Percentiles rank a stretch among this genome's conserved stretches.
phyloP scores from a whole-genome alignment of 2,329 filamentous ascomycete species.

The Teratosphaeria zuluensis region DNA sequence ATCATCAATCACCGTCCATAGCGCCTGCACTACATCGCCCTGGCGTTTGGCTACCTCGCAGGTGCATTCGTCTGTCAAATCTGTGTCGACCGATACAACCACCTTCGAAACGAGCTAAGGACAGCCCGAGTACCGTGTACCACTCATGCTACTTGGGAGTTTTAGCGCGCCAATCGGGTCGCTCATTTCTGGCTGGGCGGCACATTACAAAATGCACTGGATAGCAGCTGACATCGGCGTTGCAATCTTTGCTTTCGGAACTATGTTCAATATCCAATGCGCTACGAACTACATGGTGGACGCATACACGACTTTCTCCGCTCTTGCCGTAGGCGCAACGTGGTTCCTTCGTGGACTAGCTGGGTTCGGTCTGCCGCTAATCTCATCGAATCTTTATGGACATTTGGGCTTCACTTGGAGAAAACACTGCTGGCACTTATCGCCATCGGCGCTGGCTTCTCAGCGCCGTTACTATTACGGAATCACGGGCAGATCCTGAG shows the following conservation, averaged over 20 bases:
- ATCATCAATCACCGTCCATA: conserved; percentile 44
- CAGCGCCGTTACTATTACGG: conserved; percentile 9
- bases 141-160: conserved; percentile 12
- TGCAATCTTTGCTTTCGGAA: conserved; percentile 12
- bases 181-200: conserved; percentile 37
- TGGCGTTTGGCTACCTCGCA: conserved; percentile 40
- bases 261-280: conserved; percentile 6
- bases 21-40: conserved; percentile 49
- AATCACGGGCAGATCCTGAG: conserved; percentile 8
- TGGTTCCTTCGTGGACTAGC: conserved; percentile 37
- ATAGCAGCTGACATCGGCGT: conserved; percentile 18
- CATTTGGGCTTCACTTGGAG: conserved; percentile 29
- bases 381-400: conserved; percentile 33
- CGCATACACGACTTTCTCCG: conserved; percentile 36
- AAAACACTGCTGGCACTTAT: conserved; percentile 17
- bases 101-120: neutral
- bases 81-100: neutral
- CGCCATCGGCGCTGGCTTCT: conserved; percentile 4
- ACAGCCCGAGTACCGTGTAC: conserved; percentile 13
- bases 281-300: conserved; percentile 33
- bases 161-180: conserved; percentile 26
- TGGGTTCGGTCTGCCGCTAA: conserved; percentile 41
- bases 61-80: neutral
- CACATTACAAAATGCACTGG: conserved; percentile 31
- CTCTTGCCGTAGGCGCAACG: conserved; percentile 36